Percentiles rank a stretch among this genome's conserved stretches.
Evolutionary conservation across 2,329 filamentous ascomycete species (phyloP).

Genomic region (Rhynchosporium graminicola): DNA sequence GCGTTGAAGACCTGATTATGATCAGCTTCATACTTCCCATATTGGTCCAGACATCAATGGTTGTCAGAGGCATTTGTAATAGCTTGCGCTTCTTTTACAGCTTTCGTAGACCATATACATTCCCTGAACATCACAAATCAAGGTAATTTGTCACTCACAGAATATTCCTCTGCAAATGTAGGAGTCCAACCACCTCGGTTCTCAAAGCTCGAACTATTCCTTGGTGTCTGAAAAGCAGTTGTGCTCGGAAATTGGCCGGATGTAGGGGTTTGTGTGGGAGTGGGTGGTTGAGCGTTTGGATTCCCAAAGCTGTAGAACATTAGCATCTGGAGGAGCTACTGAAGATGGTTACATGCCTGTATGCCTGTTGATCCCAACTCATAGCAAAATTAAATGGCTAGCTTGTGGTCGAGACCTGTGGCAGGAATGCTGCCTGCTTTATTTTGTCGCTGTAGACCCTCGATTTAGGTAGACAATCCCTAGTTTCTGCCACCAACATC

Average conservation of each 20-base stretch:
- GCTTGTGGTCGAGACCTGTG: constrained; percentile 24
- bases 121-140: not conserved
- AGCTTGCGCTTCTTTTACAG: not conserved
- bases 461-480: constrained; percentile 17
- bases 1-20: constrained; percentile 51
- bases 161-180: constrained; percentile 64
- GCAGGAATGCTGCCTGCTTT: constrained; percentile 31
- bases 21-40: constrained; percentile 10
- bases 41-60: not conserved
- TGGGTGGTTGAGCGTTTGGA: constrained; percentile 61
- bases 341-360: constrained; percentile 48
- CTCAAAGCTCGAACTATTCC: constrained; percentile 49
- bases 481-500: constrained; percentile 22
- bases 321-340: constrained; percentile 36
- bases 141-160: constrained; percentile 43
- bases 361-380: constrained; percentile 59
- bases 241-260: constrained; percentile 56
- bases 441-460: constrained; percentile 13
- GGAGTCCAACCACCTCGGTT: constrained; percentile 58
- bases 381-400: constrained; percentile 52
- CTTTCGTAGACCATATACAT: not conserved
- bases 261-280: constrained; percentile 58
- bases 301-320: constrained; percentile 59
- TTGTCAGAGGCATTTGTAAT: not conserved
- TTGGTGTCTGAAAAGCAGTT: constrained; percentile 56